Base-by-base conservation (phyloP, 371 early-diverging fungal genomes). In the Conidiobolus incongruus region DNA sequence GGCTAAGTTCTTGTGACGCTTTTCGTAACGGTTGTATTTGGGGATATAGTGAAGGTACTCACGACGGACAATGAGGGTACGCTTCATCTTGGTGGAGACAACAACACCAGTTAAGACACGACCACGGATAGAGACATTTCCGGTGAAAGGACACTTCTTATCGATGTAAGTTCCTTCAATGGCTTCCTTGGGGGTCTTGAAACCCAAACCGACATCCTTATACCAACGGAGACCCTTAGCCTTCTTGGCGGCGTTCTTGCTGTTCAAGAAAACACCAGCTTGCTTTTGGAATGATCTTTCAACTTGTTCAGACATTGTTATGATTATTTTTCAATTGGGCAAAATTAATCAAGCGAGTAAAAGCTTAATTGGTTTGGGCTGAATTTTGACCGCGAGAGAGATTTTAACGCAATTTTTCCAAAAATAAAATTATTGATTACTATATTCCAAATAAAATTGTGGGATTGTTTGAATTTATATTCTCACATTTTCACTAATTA, bases 1-100 rank as follows among this genome's bases (percentile, higher is more conserved):
- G n/a, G 93, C 82, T 55, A 99, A 65, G 80, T 98, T 98, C 76
- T 84, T 98, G 82, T 98, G 97, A 60, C 99, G 84, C 86, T 98
- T 99, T 76, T 98, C 98, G 71, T 94, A 99, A 81, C 98, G 91
- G 80, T 98, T 93, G 84, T 99, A 99, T 77, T 99, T 99, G 67
- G 85, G 78, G 64, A 97, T 77, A 77, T 88, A 98, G 81, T 96
- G 95, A 52, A 99, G 80, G 79, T 98, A 98, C 61, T 97, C 97
- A 61, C 98, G 83, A 55, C 95, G 84, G 60, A 98, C 72, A 59
- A 96, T 77, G 66, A 96, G 72, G 59, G 99, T 99, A 63, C 93
- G 82, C 75, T 90, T 91, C 90, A 98, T 96, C 80, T 98, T 98
- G 78, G 75, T 88, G 56, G 90, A 91, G 53, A 78, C 67, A 54